Conservation (phyloP, 163 green algal species). For the Scenedesmus sp. region DNA sequence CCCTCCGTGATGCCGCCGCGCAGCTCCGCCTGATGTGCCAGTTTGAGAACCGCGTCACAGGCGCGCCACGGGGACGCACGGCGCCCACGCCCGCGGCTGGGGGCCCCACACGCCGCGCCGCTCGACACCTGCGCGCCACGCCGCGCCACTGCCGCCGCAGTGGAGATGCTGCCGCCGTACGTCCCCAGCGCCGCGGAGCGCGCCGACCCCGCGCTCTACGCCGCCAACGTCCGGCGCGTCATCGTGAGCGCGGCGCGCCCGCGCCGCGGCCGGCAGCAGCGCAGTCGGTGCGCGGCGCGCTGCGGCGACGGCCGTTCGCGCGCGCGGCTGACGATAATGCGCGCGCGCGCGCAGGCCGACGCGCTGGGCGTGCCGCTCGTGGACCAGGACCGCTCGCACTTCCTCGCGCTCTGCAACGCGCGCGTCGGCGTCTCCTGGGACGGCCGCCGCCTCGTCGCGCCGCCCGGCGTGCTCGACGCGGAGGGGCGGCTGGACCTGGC, state of each 20-base stretch:
- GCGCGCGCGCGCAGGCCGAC: slow-evolving; percentile 28
- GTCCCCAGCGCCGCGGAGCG: slow-evolving; percentile 52
- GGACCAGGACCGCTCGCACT: slow-evolving; percentile 48
- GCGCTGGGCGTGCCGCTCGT: slow-evolving; percentile 44
- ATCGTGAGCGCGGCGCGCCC: slow-evolving; percentile 32
- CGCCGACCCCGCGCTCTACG: slow-evolving; percentile 53
- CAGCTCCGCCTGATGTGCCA: slow-evolving; percentile 33
- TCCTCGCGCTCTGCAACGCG: slow-evolving; percentile 39
- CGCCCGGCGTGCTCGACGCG: slow-evolving; percentile 49
- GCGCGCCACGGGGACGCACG: slow-evolving; percentile 30
- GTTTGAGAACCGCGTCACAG: slow-evolving; percentile 69
- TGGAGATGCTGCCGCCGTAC: slow-evolving; percentile 56
- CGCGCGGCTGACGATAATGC: too few species aligned
- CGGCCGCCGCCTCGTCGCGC: slow-evolving; percentile 46
- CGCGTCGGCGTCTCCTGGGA: slow-evolving; percentile 49
- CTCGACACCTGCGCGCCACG: not conserved
- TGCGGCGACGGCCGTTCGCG: too few species aligned
- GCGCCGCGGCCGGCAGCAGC: not conserved
- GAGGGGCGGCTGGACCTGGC: slow-evolving; percentile 49
- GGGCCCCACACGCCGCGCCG: too few species aligned
- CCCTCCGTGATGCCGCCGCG: too few species aligned
- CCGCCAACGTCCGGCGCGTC: slow-evolving; percentile 56
- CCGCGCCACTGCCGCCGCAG: too few species aligned
- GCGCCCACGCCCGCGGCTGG: too few species aligned
- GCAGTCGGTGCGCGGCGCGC: too few species aligned